A percentile compares a stretch with the other conserved stretches of the same genome.
Conservation (phyloP, 2,329 filamentous ascomycete genomes). For the Sporothrix pallida region DNA sequence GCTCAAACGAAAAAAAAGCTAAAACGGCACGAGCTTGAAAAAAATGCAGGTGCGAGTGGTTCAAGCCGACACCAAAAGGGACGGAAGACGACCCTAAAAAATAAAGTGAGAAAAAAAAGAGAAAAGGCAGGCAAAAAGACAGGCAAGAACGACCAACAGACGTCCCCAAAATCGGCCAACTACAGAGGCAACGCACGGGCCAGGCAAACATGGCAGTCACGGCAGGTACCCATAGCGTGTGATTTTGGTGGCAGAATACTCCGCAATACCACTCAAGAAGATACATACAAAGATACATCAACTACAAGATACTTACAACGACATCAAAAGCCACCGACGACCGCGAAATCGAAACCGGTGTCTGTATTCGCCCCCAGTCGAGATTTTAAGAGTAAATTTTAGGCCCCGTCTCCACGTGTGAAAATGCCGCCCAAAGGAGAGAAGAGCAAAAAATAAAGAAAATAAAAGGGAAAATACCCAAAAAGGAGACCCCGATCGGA, state of each 20-base stretch:
- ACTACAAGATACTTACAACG: neutral
- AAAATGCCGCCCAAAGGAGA: slow-evolving; percentile 17
- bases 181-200: neutral
- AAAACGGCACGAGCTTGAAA: slow-evolving; percentile 21
- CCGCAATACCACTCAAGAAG: neutral
- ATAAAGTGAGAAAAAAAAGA: neutral
- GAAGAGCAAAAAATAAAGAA: neutral
- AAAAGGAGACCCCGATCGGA: neutral
- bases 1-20: neutral
- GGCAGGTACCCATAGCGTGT: slow-evolving; percentile 8
- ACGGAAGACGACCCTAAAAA: neutral
- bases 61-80: neutral
- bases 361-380: neutral
- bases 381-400: neutral
- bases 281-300: neutral
- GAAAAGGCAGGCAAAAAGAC: neutral
- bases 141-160: neutral
- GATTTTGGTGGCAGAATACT: neutral
- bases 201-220: neutral
- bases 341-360: neutral
- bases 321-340: too few species aligned
- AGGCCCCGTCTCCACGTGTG: slow-evolving; percentile 21
- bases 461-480: neutral
- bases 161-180: too few species aligned
- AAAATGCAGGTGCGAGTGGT: neutral